These are phyloP conservation scores for Krasilnikovozyma curviuscula DNA, from an alignment of 768 basidiomycete genomes.

Conservation along the genomic window DNA sequence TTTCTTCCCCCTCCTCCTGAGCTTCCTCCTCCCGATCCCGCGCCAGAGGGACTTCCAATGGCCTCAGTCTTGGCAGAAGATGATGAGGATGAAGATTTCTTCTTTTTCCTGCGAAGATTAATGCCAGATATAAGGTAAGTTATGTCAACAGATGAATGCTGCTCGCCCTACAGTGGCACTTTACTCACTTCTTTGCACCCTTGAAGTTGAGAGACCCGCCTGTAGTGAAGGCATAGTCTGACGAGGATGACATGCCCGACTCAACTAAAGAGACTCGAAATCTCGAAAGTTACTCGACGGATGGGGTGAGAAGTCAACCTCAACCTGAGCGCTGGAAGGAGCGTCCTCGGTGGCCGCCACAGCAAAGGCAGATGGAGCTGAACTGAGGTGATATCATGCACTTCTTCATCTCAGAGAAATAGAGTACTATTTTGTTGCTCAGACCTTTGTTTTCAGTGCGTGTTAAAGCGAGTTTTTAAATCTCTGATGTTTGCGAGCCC, in stretches of 20 bases:
- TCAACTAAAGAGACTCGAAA: too few species aligned
- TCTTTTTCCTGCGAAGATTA: constrained; percentile 53
- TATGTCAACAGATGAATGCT: not conserved
- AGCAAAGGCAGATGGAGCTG: too few species aligned
- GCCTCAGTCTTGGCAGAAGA: constrained; percentile 32
- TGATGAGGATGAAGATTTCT: constrained; percentile 35
- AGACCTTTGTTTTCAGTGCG: too few species aligned
- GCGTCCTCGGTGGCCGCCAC: too few species aligned
- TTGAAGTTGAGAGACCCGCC: constrained; percentile 81
- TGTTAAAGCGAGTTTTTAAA: too few species aligned
- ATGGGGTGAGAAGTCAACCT: too few species aligned
- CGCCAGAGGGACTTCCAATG: constrained; percentile 13
- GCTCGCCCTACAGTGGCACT: constrained; percentile 1
- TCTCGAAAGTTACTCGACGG: too few species aligned
- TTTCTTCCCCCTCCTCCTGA: constrained; percentile 37
- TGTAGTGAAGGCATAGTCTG: constrained; percentile 65
- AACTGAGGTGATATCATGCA: too few species aligned
- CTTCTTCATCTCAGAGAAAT: too few species aligned
- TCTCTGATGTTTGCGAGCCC: too few species aligned
- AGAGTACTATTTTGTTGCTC: too few species aligned
- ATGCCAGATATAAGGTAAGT: not conserved
- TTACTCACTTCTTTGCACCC: constrained; percentile 31
- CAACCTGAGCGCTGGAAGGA: too few species aligned
- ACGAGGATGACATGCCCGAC: constrained; percentile 11
- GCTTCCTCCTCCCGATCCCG: constrained; percentile 35